These are phyloP conservation scores for Solanum infundibuliforme DNA, from an alignment of 257 asterid species.

Conservation along the genomic window DNA sequence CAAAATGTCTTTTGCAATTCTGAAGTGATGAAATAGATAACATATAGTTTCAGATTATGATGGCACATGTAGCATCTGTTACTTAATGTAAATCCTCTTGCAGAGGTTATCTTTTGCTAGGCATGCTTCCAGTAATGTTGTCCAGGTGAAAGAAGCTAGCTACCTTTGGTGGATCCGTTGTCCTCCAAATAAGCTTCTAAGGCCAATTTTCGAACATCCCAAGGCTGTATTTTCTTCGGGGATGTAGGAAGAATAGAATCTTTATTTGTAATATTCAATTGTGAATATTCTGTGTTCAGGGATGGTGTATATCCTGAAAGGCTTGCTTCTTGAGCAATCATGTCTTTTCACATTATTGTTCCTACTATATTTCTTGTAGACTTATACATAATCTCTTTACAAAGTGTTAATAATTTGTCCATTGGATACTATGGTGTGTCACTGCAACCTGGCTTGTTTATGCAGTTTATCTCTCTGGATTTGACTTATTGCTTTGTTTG, in stretches of 20 bases:
- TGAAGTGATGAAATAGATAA: neutral
- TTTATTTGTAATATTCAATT: neutral
- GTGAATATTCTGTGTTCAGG: neutral
- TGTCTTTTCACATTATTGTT: neutral
- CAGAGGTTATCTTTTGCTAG: neutral
- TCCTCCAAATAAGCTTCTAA: neutral
- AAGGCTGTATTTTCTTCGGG: neutral
- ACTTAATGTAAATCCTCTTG: neutral
- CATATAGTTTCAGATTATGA: neutral
- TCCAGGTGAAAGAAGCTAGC: neutral
- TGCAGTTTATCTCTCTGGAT: neutral
- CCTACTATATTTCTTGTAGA: neutral
- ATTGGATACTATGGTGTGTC: neutral
- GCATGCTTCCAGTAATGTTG: neutral
- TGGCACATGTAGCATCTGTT: neutral
- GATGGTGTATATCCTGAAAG: neutral
- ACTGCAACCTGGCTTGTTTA: neutral
- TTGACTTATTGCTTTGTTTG: constrained; percentile 1
- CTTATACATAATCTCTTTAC: neutral
- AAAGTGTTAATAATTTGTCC: neutral
- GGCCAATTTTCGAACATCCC: neutral
- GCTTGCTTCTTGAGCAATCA: neutral
- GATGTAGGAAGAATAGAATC: neutral
- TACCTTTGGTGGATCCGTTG: too few species aligned
- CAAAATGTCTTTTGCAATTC: neutral